These are phyloP conservation scores for Crucihimalaya himalaica DNA, from an alignment of 345 rosid species.

Conservation along the genomic window DNA sequence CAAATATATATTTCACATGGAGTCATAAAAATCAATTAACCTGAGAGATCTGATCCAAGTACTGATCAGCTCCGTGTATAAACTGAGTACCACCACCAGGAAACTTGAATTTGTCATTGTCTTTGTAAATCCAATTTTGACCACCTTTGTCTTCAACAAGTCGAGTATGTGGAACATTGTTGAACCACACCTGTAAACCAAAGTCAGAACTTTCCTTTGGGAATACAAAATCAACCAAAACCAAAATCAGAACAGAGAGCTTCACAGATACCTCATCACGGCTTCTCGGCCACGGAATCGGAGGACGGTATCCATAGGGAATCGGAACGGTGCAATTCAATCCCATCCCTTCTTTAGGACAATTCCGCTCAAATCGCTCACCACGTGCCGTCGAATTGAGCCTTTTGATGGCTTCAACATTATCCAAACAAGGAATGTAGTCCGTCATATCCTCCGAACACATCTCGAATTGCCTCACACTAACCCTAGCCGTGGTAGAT, in stretches of 20 bases:
- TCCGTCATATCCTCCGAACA: slow-evolving; percentile 72
- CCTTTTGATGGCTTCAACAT: slow-evolving; percentile 61
- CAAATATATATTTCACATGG: background rate
- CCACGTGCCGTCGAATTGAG: slow-evolving; percentile 79
- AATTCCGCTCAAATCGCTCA: slow-evolving; percentile 81
- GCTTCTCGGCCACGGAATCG: slow-evolving; percentile 92
- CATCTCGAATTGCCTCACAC: slow-evolving; percentile 46
- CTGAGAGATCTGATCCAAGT: slow-evolving; percentile 84
- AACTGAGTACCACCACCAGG: slow-evolving; percentile 99
- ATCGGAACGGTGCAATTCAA: slow-evolving; percentile 82
- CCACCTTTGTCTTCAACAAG: slow-evolving; percentile 96
- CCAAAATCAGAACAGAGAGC: background rate
- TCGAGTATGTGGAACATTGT: slow-evolving; percentile 82
- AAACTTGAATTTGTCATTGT: slow-evolving; percentile 81
- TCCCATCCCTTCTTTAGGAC: slow-evolving; percentile 62
- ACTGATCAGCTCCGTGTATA: slow-evolving; percentile 92
- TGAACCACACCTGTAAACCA: slow-evolving; percentile 72
- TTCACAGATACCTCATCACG: slow-evolving; percentile 74
- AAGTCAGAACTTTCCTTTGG: slow-evolving; percentile 16
- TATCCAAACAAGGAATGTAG: slow-evolving; percentile 89
- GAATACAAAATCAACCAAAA: slow-evolving; percentile 3
- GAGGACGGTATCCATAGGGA: slow-evolving; percentile 69
- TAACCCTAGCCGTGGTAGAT: slow-evolving; percentile 32
- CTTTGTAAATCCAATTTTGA: slow-evolving; percentile 85
- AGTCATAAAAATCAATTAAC: slow-evolving; percentile 38